These are phyloP conservation scores for Chrysosporium queenslandicum DNA, from an alignment of 2,329 filamentous ascomycete species.

Conservation along the genomic window DNA sequence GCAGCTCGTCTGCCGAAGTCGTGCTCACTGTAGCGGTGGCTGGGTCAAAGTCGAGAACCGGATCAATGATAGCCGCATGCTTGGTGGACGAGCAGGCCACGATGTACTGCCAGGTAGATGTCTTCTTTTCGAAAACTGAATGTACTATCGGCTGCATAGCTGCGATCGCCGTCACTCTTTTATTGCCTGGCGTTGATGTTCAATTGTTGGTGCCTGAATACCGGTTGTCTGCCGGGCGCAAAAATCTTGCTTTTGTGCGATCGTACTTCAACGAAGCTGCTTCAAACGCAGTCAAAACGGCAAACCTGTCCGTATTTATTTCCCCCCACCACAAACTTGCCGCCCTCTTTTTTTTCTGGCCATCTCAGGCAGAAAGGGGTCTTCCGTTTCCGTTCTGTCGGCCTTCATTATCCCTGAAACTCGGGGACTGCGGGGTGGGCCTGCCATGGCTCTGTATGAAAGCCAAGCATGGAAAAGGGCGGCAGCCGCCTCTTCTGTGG, in stretches of 20 bases:
- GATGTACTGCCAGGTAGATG: constrained; percentile 52
- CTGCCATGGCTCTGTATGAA: not conserved
- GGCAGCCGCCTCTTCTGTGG: not conserved
- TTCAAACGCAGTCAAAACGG: not conserved
- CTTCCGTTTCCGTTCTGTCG: too few relatives aligned
- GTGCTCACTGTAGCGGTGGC: constrained; percentile 37
- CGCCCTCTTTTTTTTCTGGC: not conserved
- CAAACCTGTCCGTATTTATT: not conserved
- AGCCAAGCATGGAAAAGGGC: not conserved
- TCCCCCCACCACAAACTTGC: not conserved
- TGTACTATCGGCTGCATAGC: constrained; percentile 31
- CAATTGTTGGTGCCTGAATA: not conserved
- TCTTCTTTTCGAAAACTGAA: constrained; percentile 33
- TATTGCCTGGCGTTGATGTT: not conserved
- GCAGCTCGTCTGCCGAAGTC: constrained; percentile 41
- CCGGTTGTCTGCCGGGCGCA: too few relatives aligned
- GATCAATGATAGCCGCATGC: constrained; percentile 48
- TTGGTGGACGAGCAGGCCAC: constrained; percentile 44
- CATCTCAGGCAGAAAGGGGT: not conserved
- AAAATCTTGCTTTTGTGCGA: not conserved
- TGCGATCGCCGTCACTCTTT: too few relatives aligned
- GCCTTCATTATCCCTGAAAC: not conserved
- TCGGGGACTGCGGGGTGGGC: not conserved
- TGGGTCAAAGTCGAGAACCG: constrained; percentile 48
- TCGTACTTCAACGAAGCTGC: not conserved